Base-by-base conservation (phyloP, 176 grass and related monocot genomes). In the Puya raimondii region DNA sequence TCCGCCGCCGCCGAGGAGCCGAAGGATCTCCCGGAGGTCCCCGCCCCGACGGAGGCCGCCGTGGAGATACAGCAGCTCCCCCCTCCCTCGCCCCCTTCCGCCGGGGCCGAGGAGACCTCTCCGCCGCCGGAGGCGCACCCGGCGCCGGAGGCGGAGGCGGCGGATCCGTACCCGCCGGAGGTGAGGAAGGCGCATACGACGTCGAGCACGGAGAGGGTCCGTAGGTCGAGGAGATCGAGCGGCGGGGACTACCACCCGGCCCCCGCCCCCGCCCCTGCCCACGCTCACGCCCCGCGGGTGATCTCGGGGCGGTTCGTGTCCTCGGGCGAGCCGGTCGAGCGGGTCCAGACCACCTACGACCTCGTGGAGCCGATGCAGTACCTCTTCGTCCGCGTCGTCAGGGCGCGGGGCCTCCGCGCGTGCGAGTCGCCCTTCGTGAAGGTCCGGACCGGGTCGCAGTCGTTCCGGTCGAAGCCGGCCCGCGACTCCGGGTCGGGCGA, bases 281-380 rank as follows among this genome's bases (percentile, higher is more conserved):
- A 71, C 76, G 15, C 79, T 70, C 47, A 42, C 20, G 33, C 52
- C 20, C 75, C 75, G 9, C 74, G 85, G 79, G 80, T 88, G 12
- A 80, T 91, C 65, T 76, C 89, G 1, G 87, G 94, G 1, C 74
- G 94, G 65, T 99, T 91, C 64, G 87, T 65, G n/a, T 71, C 80
- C 2, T 27, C 72, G 65, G 71, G 50, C 64, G 94, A 93, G 48
- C 33, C 72, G 2, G 78, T 84, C 14, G 82, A 99, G 63, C 82
- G 79, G 50, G 74, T 81, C 20, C 84, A 80, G 29, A 64, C 85
- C 1, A 16, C 87, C 25, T 93, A 93, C 81, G 89, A 99, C 81
- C 71, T 99, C 27, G 94, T 99, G 17, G 94, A 99, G 72, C 80
- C 86, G 13, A 99, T 99, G 89, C 79, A 86, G 0, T 99, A 93